phyloP scores from a whole-genome alignment of 2,329 filamentous ascomycete genomes.

The Neonectria magnoliae region DNA sequence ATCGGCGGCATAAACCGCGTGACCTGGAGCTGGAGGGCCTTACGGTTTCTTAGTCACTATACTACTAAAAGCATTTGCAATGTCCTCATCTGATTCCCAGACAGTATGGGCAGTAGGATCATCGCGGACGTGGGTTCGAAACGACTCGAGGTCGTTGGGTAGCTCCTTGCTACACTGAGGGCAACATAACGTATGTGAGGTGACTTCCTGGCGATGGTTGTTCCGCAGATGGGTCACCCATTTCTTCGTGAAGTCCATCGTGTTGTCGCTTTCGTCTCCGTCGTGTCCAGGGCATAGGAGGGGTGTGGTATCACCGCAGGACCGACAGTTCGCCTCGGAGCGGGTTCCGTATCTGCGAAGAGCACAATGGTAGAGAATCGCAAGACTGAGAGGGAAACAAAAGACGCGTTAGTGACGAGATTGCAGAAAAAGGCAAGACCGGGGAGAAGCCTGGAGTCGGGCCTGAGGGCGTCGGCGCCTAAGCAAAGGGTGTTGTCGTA shows the following conservation, averaged over 20 bases:
- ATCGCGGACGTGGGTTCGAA: neutral
- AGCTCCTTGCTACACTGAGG: neutral
- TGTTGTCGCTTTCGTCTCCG: neutral
- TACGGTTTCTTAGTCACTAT: neutral
- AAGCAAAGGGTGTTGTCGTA: neutral
- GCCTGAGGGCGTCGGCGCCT: neutral
- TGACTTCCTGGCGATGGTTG: neutral
- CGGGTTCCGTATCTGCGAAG: neutral
- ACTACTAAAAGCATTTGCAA: neutral
- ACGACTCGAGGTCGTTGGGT: neutral
- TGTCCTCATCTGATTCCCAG: neutral
- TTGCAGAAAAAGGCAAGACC: neutral
- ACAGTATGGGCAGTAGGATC: neutral
- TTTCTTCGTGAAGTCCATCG: conserved; percentile 6
- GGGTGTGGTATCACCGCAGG: neutral
- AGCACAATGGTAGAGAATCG: neutral
- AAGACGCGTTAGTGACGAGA: neutral
- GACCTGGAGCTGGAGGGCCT: neutral
- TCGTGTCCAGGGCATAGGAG: conserved; percentile 4
- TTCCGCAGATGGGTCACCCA: conserved; percentile 11
- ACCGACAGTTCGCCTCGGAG: neutral
- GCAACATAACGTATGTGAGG: conserved; percentile 9
- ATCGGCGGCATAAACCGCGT: neutral
- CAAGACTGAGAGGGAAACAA: neutral
- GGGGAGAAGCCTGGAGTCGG: neutral